Evolutionary conservation across 1,284 basidiomycete species (phyloP), one percentile per base, ranked within the genome.

Genomic region (Pisolithus thermaeus): DNA sequence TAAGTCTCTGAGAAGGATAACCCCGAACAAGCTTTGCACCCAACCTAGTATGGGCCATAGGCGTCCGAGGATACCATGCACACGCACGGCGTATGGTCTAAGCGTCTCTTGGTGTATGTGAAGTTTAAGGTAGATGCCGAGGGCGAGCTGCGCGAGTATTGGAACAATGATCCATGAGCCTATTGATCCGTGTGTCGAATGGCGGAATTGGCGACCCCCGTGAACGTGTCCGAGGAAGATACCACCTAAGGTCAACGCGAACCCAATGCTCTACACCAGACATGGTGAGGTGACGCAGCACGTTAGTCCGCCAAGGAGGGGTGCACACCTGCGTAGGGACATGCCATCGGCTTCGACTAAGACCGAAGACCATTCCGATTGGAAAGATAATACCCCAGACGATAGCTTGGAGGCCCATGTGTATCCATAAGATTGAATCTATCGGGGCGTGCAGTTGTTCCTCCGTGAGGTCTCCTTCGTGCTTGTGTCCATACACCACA

Each of bases 101-200:
- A 94, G 62, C 1, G 79, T 79, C 56, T 77, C 74, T 69, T 97
- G 91, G 56, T 94, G 79, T 20, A 97, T 84, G 68, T 98, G 96
- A 4, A 96, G 73, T 70, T 96, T 97, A 56, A 98, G 84, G 69
- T 97, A 98, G 53, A 94, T 77, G 6, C 95, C 95, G 47, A 92
- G 73, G 16, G 66, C 63, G 7, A 88, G 74, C 70, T 97, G 95
- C 1, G 74, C 62, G 16, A 77, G 60, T 41, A 93, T 80, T 2
- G 88, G 81, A 36, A 81, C 52, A 55, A 87, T 73, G 44, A 93
- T 72, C 59, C 92, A 77, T 48, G 79, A 83, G 14, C 85, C 88
- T 59, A 88, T 81, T 3, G 71, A 72, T 7, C 84, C 87, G 62
- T 93, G 91, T 2, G 79, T 79, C 9, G 86, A 84, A 35, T 73